Conservation (phyloP, 106 monocot species). For the Phalaenopsis aphrodite region DNA sequence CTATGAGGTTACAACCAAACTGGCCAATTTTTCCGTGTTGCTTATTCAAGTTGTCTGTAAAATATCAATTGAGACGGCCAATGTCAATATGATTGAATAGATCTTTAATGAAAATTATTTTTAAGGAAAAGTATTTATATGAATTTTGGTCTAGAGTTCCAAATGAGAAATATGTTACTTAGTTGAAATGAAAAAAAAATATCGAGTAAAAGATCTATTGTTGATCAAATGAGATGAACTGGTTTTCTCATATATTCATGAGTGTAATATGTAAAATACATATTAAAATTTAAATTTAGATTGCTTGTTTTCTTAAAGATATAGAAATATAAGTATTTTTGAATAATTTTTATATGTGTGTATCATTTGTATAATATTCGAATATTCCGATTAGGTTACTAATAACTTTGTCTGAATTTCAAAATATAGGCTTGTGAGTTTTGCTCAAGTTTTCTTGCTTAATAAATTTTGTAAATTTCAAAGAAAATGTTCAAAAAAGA, state of each 20-base stretch:
- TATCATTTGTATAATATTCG: not conserved
- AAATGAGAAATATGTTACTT: not conserved
- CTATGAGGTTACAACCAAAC: not conserved
- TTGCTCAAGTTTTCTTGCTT: too few relatives aligned
- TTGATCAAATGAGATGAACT: not conserved
- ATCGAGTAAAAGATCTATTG: not conserved
- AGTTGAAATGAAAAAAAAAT: not conserved
- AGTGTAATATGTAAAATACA: constrained; percentile 1
- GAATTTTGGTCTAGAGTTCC: not conserved
- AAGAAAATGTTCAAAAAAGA: too few relatives aligned
- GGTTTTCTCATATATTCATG: not conserved
- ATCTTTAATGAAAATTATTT: too few relatives aligned
- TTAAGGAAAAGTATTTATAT: not conserved
- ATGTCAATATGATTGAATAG: too few relatives aligned
- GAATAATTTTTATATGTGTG: not conserved
- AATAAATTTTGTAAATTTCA: too few relatives aligned
- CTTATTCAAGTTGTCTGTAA: too few relatives aligned
- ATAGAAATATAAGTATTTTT: not conserved
- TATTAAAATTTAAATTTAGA: not conserved
- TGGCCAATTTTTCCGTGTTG: not conserved
- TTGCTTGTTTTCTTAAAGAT: not conserved
- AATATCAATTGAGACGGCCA: too few relatives aligned
- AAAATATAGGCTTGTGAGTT: too few relatives aligned
- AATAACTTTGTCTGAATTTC: too few relatives aligned
- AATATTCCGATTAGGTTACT: too few relatives aligned